Percentiles rank a stretch among this genome's conserved stretches.
Conservation (phyloP, 768 basidiomycete species). For the Pulveroboletus sp. region DNA sequence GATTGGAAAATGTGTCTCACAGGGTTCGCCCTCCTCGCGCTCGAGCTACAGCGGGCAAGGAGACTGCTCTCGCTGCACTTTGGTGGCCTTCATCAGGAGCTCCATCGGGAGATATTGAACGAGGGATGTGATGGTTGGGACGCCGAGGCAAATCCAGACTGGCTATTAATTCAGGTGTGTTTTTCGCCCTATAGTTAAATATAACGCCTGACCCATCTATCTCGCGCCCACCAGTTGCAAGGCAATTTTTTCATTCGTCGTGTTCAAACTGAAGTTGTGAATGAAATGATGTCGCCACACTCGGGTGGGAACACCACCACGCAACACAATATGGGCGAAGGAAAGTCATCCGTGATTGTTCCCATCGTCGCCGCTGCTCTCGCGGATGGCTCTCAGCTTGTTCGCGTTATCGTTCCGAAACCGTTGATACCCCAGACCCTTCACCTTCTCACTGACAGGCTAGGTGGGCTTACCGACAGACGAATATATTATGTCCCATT, state of each 20-base stretch:
- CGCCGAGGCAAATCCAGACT: constrained; percentile 5
- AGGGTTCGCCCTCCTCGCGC: too few species aligned
- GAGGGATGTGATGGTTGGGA: constrained; percentile 18
- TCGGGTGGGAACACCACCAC: constrained; percentile 34
- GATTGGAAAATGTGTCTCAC: constrained; percentile 30
- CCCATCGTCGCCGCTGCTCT: constrained; percentile 40
- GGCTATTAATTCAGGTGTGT: constrained; percentile 41
- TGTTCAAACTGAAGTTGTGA: constrained; percentile 38
- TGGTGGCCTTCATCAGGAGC: constrained; percentile 23
- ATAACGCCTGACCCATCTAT: not conserved
- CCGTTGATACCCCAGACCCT: too few species aligned
- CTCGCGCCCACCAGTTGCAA: constrained; percentile 37
- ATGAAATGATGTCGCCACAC: constrained; percentile 43
- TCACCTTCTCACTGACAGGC: too few species aligned
- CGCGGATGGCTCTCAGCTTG: too few species aligned
- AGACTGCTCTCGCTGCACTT: too few species aligned
- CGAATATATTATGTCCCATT: constrained; percentile 48
- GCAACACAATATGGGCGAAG: too few species aligned
- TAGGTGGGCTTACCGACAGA: constrained; percentile 40
- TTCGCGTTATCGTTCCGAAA: too few species aligned
- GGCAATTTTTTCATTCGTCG: constrained; percentile 40
- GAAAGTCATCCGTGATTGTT: constrained; percentile 46
- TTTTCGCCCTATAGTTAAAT: not conserved
- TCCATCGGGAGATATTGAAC: constrained; percentile 23
- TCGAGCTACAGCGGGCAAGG: too few species aligned